Evolutionary conservation across 306 rosid genomes (phyloP).

Genomic region (Styphnolobium japonicum): DNA sequence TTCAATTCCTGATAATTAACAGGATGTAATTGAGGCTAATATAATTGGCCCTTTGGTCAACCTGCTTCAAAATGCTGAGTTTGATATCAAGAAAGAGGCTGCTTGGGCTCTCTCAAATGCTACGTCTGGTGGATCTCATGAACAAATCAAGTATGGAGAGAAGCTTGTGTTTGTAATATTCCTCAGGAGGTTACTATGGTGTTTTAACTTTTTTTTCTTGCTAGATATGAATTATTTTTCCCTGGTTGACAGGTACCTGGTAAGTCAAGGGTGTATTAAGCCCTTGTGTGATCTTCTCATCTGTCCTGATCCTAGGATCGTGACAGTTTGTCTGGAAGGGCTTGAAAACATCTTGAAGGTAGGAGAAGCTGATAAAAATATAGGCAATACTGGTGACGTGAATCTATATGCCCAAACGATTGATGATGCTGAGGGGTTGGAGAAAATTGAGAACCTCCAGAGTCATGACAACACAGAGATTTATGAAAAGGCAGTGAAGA

Average conservation of each 20-base stretch:
- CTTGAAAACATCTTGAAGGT: conserved; percentile 96
- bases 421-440: conserved; percentile 94
- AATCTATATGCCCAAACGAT: conserved; percentile 76
- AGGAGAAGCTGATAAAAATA: conserved; percentile 85
- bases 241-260: conserved; percentile 33
- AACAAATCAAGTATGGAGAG: conserved; percentile 70
- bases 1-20: conserved; percentile 9
- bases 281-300: conserved; percentile 52
- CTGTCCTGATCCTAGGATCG: conserved; percentile 94
- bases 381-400: conserved; percentile 57
- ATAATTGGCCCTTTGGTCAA: conserved; percentile 69
- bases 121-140: conserved; percentile 91
- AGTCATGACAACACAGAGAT: conserved; percentile 93
- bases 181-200: background rate
- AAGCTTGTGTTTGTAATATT: background rate
- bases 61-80: conserved; percentile 87
- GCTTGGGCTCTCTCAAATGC: conserved; percentile 99
- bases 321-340: conserved; percentile 92
- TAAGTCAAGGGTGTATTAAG: conserved; percentile 48
- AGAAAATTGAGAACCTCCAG: conserved; percentile 87
- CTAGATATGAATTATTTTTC: conserved; percentile 16
- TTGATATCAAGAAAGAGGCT: conserved; percentile 96
- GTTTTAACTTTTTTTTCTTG: background rate
- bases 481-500: conserved; percentile 93
- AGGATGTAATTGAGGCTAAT: conserved; percentile 76